phyloP scores from a whole-genome alignment of 2,329 filamentous ascomycete genomes.

The Ophiostoma sp. region DNA sequence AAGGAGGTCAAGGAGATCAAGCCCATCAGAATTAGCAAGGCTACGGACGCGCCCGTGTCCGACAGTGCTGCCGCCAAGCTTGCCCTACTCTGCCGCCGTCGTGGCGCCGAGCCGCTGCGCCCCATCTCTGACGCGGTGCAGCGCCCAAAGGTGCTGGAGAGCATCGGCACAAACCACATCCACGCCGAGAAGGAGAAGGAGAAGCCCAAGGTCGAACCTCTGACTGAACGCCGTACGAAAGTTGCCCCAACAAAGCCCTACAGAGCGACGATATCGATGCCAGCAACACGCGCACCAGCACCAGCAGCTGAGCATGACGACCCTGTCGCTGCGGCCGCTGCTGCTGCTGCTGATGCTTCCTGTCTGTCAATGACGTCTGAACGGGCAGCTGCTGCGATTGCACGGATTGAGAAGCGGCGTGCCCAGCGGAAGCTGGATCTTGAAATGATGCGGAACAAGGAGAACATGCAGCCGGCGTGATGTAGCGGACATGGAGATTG shows the following conservation, averaged over 20 bases:
- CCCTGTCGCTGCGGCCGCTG: neutral
- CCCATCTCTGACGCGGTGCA: conserved; percentile 5
- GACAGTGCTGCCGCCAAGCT: conserved; percentile 2
- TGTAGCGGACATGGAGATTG: neutral
- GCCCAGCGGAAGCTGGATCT: conserved; percentile 45
- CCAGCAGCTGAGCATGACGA: neutral
- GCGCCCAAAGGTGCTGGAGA: neutral
- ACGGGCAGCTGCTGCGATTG: conserved; percentile 55
- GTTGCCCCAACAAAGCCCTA: neutral
- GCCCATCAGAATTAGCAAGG: neutral
- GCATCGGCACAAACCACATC: neutral
- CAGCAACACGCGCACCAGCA: neutral
- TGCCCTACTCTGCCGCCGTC: conserved; percentile 21
- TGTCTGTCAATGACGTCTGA: conserved; percentile 51
- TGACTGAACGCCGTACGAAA: neutral
- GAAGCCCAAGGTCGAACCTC: neutral
- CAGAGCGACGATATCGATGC: neutral
- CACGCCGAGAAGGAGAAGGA: neutral
- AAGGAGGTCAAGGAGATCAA: neutral
- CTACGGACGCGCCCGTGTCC: neutral
- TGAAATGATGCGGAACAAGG: conserved; percentile 45
- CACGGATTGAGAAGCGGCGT: conserved; percentile 55
- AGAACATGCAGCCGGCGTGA: conserved; percentile 49
- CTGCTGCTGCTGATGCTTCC: conserved; percentile 32
- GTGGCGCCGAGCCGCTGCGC: conserved; percentile 25